phyloP scores from a whole-genome alignment of 768 basidiomycete genomes.

The Polyporus arcularius region DNA sequence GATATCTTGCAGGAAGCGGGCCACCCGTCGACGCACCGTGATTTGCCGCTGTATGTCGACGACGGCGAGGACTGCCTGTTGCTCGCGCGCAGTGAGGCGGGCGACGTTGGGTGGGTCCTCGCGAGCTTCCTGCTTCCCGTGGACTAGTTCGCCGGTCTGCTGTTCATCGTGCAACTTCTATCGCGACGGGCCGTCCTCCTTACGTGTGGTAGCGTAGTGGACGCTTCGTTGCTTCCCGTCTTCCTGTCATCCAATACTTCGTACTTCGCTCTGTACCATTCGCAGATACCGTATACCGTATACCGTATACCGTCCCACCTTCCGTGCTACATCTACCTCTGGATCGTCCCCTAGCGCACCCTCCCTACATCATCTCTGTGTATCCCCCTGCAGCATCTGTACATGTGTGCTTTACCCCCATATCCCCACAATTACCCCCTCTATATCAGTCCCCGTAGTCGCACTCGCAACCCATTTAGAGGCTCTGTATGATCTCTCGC shows the following conservation, averaged over 20 bases:
- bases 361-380: no score
- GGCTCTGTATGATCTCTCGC: conserved; percentile 15
- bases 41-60: conserved; percentile 77
- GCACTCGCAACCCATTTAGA: conserved; percentile 6
- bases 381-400: conserved; percentile 3
- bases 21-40: conserved; percentile 72
- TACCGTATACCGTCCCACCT: neutral
- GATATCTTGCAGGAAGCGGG: conserved; percentile 76
- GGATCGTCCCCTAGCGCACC: no score
- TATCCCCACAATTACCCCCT: neutral
- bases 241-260: no score
- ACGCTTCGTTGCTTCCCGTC: no score
- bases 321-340: neutral
- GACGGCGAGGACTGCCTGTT: conserved; percentile 77
- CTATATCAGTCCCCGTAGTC: neutral
- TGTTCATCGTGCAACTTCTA: no score
- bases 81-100: conserved; percentile 58
- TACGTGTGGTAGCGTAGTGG: no score
- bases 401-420: neutral
- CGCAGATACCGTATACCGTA: neutral
- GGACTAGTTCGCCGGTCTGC: conserved; percentile 26
- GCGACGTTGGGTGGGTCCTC: conserved; percentile 75
- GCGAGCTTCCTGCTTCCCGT: conserved; percentile 79
- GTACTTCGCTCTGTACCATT: no score
- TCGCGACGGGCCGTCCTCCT: no score